phyloP scores from a whole-genome alignment of 345 rosid species.

The Salix exigua region DNA sequence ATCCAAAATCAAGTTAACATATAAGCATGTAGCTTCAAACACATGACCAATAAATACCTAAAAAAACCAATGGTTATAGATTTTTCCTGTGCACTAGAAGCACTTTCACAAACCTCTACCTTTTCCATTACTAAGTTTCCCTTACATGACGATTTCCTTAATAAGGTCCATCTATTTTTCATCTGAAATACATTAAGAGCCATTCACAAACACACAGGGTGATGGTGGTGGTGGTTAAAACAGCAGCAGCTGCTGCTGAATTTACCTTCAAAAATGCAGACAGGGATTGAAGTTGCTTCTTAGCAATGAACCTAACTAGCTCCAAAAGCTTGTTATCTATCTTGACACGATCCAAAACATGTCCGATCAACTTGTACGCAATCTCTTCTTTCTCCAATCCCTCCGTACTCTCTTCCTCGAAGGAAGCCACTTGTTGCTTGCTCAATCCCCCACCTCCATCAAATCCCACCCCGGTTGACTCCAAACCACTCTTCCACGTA shows the following conservation, averaged over 20 bases:
- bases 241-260: too few species aligned
- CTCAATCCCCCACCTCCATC: conserved; percentile 45
- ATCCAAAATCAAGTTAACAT: not conserved
- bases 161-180: not conserved
- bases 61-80: not conserved
- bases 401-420: conserved; percentile 83
- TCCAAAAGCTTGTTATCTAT: conserved; percentile 71
- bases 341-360: conserved; percentile 57
- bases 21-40: not conserved
- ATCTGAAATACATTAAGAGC: not conserved
- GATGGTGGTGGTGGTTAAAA: too few species aligned
- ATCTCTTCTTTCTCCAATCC: conserved; percentile 90
- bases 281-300: conserved; percentile 86
- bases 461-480: conserved; percentile 34
- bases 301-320: conserved; percentile 66
- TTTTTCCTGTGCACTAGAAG: not conserved
- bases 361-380: conserved; percentile 77
- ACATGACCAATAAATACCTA: not conserved
- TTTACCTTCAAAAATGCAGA: conserved; percentile 90
- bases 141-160: not conserved
- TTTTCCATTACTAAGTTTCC: not conserved
- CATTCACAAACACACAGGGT: not conserved
- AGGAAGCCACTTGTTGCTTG: conserved; percentile 60
- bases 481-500: conserved; percentile 55
- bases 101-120: not conserved